phyloP scores from a whole-genome alignment of 1,284 basidiomycete genomes.

The Blastosporella zonata region DNA sequence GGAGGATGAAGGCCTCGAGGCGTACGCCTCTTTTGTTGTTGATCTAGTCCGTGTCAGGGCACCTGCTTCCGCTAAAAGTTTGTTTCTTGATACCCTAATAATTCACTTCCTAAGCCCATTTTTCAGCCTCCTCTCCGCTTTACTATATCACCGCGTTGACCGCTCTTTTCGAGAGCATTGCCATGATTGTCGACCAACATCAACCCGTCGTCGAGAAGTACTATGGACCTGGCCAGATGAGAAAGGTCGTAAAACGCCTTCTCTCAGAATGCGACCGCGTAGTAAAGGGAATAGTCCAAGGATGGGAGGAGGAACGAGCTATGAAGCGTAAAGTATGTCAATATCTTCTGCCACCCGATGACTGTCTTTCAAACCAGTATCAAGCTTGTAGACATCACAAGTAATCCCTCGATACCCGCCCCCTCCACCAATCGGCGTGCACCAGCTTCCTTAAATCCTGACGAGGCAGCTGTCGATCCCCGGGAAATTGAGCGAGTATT shows the following conservation, averaged over 20 bases:
- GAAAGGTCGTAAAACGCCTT: conserved; percentile 72
- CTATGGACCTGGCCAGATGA: conserved; percentile 88
- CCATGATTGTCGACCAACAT: conserved; percentile 95
- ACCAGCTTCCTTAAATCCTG: conserved; percentile 32
- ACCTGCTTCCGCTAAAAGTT: conserved; percentile 80
- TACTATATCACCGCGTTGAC: conserved; percentile 89
- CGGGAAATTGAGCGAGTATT: conserved; percentile 88
- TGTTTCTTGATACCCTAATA: conserved; percentile 15
- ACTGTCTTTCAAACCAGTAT: conserved; percentile 8
- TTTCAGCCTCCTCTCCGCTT: conserved; percentile 78
- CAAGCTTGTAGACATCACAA: conserved; percentile 50
- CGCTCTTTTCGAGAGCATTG: conserved; percentile 91
- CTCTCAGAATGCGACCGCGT: conserved; percentile 87
- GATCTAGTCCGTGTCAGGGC: conserved; percentile 82
- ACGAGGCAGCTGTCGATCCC: conserved; percentile 74
- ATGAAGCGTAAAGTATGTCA: conserved; percentile 65
- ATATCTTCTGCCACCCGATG: background rate
- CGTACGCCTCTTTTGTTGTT: conserved; percentile 91
- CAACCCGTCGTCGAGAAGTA: conserved; percentile 98
- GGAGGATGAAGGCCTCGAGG: conserved; percentile 89
- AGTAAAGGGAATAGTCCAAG: conserved; percentile 71
- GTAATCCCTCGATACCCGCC: conserved; percentile 39
- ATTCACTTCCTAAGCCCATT: background rate
- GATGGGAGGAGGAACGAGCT: conserved; percentile 88
- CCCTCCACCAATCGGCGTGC: conserved; percentile 38